These are phyloP conservation scores for Cicer pinnatifidum DNA, from an alignment of 306 rosid species.

Conservation along the genomic window DNA sequence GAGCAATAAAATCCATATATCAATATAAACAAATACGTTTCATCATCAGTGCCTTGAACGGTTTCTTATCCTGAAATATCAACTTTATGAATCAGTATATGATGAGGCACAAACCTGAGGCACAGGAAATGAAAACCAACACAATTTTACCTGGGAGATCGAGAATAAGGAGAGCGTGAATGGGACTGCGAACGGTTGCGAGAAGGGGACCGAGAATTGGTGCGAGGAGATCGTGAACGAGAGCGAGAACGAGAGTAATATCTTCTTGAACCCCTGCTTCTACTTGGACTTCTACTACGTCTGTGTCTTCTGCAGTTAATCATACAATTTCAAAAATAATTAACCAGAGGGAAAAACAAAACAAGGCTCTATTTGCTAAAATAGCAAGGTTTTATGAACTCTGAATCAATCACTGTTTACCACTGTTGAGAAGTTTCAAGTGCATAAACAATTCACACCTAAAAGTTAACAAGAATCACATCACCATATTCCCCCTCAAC, in stretches of 20 bases:
- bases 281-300: constrained; percentile 80
- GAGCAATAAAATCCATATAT: constrained; percentile 36
- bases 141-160: constrained; percentile 71
- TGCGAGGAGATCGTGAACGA: constrained; percentile 50
- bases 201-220: constrained; percentile 46
- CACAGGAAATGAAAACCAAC: constrained; percentile 27
- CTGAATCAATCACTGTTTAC: neutral
- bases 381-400: neutral
- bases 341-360: neutral
- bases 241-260: constrained; percentile 67
- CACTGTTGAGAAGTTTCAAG: constrained; percentile 15
- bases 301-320: constrained; percentile 65
- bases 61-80: constrained; percentile 67
- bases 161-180: constrained; percentile 56
- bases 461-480: neutral
- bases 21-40: constrained; percentile 42
- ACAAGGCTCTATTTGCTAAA: neutral
- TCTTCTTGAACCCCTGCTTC: constrained; percentile 78
- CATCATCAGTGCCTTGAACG: constrained; percentile 65
- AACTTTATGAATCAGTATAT: constrained; percentile 44
- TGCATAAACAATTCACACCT: constrained; percentile 3
- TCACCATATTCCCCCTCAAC: neutral
- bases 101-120: neutral
- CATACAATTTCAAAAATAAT: constrained; percentile 21
- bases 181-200: constrained; percentile 44